Evolutionary conservation across 495 filamentous ascomycete genomes (phyloP), one percentile per base, ranked within the genome.

Genomic region (Rhypophila decipiens): DNA sequence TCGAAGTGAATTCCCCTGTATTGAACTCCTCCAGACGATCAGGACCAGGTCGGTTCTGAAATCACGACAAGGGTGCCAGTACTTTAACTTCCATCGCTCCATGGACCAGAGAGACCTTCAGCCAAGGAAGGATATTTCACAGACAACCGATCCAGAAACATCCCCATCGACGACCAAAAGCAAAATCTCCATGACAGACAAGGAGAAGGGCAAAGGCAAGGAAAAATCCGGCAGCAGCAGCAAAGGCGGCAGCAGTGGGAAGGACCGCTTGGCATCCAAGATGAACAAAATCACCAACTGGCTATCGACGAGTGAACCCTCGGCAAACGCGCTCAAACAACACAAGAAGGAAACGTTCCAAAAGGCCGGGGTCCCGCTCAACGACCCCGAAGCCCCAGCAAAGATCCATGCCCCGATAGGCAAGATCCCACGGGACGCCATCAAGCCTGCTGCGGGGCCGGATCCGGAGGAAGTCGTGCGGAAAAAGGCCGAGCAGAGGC

Each of bases 251-350:
- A n/a, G 27, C 13, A 31, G 27, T 31, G 27, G 38, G 20, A 31
- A 51, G 41, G 27, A 37, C 24, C 24, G 42, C 7, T n/a, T 46
- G 8, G 31, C 49, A 18, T 22, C 29, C 19, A 43, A 47, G 22
- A 44, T 71, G 11, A 52, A 53, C 39, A 65, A 70, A 21, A 42
- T 73, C 33, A 67, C 69, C 34, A 61, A 51, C 20, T 74, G 71
- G 71, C 48, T 69, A 9, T 56, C 61, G 0, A 58, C 61, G 8
- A 64, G 59, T 27, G 71, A 74, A 23, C 71, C 71, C 3, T 72
- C 71, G 2, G 47, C 59, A 12, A 63, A 69, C 11, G 68, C 64
- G 0, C 48, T 68, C 15, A 64, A 58, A 46, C 57, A 66, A 15
- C 68, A 70, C 46, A 66, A 64, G 43, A 66, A 63, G 38, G 59